Base-by-base conservation (phyloP, 1,284 basidiomycete genomes). In the Leccinum fuscescens region DNA sequence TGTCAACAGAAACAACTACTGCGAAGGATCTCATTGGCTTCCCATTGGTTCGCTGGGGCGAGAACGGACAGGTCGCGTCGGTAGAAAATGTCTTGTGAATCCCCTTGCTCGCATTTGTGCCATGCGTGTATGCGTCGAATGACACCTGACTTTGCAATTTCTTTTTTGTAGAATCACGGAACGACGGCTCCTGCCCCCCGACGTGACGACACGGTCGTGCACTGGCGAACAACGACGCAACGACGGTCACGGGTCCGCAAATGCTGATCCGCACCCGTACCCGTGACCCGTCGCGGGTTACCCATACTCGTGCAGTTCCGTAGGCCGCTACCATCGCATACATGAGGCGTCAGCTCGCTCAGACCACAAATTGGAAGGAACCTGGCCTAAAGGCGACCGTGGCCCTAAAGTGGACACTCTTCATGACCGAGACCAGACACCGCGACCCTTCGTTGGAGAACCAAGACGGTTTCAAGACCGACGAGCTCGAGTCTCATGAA, bases 361-460 rank as follows among this genome's bases (percentile, higher is more conserved):
- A 3, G 22, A 22, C 22, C 22, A 22, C 22, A 22, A 22, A 22
- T 3, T 22, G 22, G 22, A 22, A 22, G 22, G 22, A 22, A 22
- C 22, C 22, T 22, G 22, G 22, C 22, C 3, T 22, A 3, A 22
- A 22, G 3, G 22, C 22, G 1, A 22, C 22, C 20, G 20, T 20
- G 20, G 20, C 90, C 9, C 81, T 98, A 33, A 91, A 94, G 67
- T 97, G 94, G 93, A 90, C 92, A 0, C 78, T 96, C 58, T 94
- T 91, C 74, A 80, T 93, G 66, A 87, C 90, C 1, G 88, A 92
- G 58, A 83, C 86, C 4, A 80, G 92, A 24, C 85, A 88, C 68
- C 82, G 84, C 24, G 24, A 24, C 24, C 24, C 24, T 27, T 27
- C 24, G 24, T 27, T 27, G 24, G 24, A 27, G 24, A 27, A 27